phyloP scores from a whole-genome alignment of 768 basidiomycete genomes.

The Lentinula raphanica region DNA sequence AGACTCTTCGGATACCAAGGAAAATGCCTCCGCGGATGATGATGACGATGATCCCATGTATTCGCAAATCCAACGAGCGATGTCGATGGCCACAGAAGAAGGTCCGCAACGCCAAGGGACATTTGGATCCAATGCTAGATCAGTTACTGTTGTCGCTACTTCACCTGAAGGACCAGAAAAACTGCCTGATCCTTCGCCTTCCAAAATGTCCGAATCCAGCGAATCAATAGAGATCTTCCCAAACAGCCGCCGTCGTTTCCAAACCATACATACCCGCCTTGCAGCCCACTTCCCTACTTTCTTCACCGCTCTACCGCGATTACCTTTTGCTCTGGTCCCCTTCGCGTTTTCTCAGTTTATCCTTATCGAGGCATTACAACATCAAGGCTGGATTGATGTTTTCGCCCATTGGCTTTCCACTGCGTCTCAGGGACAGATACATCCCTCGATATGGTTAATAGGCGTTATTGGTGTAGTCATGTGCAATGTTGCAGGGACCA shows the following conservation, averaged over 20 bases:
- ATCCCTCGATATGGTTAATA: conserved; percentile 48
- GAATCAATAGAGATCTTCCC: neutral
- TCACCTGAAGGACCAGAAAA: neutral
- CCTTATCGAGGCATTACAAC: conserved; percentile 76
- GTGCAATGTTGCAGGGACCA: conserved; percentile 73
- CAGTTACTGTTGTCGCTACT: neutral
- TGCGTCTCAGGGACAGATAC: conserved; percentile 27
- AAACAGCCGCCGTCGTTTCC: neutral
- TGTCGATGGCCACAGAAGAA: conserved; percentile 4
- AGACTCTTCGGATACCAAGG: conserved; percentile 15
- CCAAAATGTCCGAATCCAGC: neutral
- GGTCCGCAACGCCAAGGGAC: conserved; percentile 1
- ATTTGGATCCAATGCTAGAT: conserved; percentile 1
- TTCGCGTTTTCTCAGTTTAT: conserved; percentile 96
- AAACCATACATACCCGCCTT: conserved; percentile 13
- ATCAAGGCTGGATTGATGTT: conserved; percentile 83
- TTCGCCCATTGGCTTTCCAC: conserved; percentile 60
- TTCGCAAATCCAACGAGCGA: conserved; percentile 9
- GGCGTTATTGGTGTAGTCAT: conserved; percentile 57
- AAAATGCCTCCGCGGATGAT: conserved; percentile 3
- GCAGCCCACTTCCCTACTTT: conserved; percentile 63
- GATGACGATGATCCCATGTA: conserved; percentile 12
- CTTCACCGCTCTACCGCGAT: conserved; percentile 54
- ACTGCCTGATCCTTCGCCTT: neutral
- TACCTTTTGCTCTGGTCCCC: conserved; percentile 79